Conservation (phyloP, 2,329 filamentous ascomycete species). For the Pseudogymnoascus sp. region DNA sequence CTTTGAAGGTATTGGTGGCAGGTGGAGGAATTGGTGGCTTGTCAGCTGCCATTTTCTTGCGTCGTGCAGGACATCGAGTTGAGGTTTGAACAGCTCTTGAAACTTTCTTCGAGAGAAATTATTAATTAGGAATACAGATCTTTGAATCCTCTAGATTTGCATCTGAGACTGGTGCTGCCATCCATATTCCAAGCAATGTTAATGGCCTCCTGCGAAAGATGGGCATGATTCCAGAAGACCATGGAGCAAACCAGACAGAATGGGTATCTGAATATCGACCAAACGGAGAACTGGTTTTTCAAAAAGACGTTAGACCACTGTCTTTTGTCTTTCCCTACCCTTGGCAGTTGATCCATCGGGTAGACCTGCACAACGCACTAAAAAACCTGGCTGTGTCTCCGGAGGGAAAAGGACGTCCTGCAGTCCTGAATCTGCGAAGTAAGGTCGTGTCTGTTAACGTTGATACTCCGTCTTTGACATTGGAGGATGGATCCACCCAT, state of each 20-base stretch:
- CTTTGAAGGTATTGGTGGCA: no score
- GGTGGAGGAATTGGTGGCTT: no score
- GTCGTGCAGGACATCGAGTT: no score
- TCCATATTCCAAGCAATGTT: constrained; percentile 54
- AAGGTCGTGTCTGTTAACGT: constrained; percentile 37
- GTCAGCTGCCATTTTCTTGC: no score
- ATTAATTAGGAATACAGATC: constrained; percentile 29
- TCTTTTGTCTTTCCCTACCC: constrained; percentile 28
- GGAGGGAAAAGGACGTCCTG: constrained; percentile 28
- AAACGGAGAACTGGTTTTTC: constrained; percentile 27
- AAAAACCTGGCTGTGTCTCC: constrained; percentile 26
- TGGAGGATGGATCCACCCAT: constrained; percentile 26
- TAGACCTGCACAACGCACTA: constrained; percentile 33
- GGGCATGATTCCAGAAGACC: constrained; percentile 33
- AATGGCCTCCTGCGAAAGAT: constrained; percentile 45
- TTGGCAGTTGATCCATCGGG: constrained; percentile 37
- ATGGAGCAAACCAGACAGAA: constrained; percentile 27
- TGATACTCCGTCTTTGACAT: constrained; percentile 30
- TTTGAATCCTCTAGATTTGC: constrained; percentile 48
- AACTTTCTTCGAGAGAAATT: not conserved
- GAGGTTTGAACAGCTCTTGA: no score
- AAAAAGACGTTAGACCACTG: constrained; percentile 26
- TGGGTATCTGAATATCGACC: constrained; percentile 31
- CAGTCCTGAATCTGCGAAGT: constrained; percentile 33
- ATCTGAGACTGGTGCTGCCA: constrained; percentile 49